These are phyloP conservation scores for Pseudozyma thailandica DNA, from an alignment of 1,284 basidiomycete genomes.

Conservation along the genomic window DNA sequence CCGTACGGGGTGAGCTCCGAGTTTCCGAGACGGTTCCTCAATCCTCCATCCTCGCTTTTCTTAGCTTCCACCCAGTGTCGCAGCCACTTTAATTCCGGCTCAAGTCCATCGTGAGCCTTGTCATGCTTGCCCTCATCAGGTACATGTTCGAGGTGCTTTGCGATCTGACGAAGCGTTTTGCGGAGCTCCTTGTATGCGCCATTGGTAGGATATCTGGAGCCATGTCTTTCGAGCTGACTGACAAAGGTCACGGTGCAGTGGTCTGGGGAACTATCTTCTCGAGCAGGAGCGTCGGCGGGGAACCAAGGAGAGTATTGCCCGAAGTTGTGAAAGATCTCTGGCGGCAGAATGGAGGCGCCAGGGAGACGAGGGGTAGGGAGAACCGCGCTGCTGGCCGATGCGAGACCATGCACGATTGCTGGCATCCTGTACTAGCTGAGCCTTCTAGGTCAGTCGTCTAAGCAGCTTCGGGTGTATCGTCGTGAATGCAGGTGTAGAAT, in stretches of 20 bases:
- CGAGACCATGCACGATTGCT: constrained; percentile 12
- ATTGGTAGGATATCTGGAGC: constrained; percentile 42
- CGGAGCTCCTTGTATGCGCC: constrained; percentile 39
- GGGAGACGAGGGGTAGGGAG: constrained; percentile 16
- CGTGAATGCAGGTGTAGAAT: no score
- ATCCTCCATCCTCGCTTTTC: constrained; percentile 36
- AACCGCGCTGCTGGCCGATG: neutral
- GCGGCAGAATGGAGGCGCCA: constrained; percentile 13
- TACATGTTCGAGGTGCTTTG: constrained; percentile 37
- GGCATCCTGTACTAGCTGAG: constrained; percentile 11
- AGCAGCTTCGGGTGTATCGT: no score
- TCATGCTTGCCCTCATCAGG: constrained; percentile 5
- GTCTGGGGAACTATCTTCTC: neutral
- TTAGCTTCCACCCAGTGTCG: constrained; percentile 28
- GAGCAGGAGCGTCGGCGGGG: neutral
- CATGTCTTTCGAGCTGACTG: constrained; percentile 47
- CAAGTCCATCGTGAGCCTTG: constrained; percentile 14
- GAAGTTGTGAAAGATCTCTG: constrained; percentile 41
- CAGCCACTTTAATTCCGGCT: constrained; percentile 35
- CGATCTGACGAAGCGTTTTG: constrained; percentile 40
- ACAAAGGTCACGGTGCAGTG: constrained; percentile 39
- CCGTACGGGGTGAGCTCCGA: constrained; percentile 46
- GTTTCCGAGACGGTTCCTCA: constrained; percentile 42
- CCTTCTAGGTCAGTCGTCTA: no score
- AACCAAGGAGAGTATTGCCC: constrained; percentile 53